Percentiles rank a stretch among this genome's conserved stretches.
Conservation (phyloP, 2,329 filamentous ascomycete species). For the Sporothrix protearum region DNA sequence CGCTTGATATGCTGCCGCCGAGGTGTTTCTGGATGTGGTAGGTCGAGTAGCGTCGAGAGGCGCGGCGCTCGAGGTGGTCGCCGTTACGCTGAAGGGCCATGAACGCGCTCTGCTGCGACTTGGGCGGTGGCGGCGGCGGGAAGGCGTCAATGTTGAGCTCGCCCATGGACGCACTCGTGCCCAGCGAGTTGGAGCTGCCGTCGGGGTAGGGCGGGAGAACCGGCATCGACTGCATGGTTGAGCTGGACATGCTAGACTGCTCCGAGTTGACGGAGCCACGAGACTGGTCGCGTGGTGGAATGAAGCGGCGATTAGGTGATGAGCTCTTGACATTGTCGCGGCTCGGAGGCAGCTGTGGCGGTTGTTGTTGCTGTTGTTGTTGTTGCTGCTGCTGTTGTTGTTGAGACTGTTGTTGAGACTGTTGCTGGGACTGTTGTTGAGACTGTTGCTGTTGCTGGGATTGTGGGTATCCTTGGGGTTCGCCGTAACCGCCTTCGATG, state of each 20-base stretch:
- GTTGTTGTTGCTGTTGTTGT: conserved; percentile 33
- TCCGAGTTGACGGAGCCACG: conserved; percentile 52
- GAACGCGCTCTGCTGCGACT: conserved; percentile 79
- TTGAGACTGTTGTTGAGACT: too few relatives aligned
- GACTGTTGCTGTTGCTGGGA: conserved; percentile 31
- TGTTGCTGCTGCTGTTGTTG: conserved; percentile 31
- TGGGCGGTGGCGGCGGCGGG: conserved; percentile 70
- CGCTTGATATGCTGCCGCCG: conserved; percentile 67
- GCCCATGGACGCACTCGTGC: conserved; percentile 42
- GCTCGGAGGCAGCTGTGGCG: conserved; percentile 32
- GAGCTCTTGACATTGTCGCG: conserved; percentile 33
- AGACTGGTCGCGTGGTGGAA: conserved; percentile 50
- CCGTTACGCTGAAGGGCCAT: conserved; percentile 88
- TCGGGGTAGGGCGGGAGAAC: conserved; percentile 68
- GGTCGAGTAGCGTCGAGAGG: conserved; percentile 88
- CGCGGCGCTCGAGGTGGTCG: conserved; percentile 77
- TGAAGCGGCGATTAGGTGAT: conserved; percentile 50
- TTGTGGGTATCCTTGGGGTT: conserved; percentile 33
- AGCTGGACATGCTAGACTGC: conserved; percentile 68
- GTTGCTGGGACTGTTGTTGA: conserved; percentile 31
- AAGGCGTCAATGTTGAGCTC: conserved; percentile 62
- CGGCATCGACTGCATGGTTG: conserved; percentile 70
- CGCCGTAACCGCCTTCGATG: conserved; percentile 51
- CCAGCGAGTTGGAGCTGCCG: conserved; percentile 50
- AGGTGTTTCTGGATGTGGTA: conserved; percentile 97